These are phyloP conservation scores for Stephania cephalantha DNA, from an alignment of 164 flowering plant genomes.

Conservation along the genomic window DNA sequence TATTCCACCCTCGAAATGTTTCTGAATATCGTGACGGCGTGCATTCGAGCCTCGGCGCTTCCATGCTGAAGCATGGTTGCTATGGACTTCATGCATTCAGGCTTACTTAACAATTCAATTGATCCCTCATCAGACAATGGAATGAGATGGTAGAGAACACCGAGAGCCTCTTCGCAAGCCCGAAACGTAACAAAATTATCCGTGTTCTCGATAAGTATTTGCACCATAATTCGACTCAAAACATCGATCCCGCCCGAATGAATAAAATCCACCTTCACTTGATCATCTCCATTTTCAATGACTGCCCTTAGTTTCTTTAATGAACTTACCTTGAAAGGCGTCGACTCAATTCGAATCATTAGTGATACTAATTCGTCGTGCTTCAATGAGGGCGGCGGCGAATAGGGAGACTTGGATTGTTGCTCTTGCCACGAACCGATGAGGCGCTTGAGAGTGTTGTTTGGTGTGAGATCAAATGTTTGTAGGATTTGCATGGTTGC, in stretches of 20 bases:
- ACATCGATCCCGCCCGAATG: slow-evolving; percentile 40
- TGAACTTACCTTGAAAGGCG: slow-evolving; percentile 51
- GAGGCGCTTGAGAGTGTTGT: slow-evolving; percentile 63
- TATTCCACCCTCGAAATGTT: slow-evolving; percentile 27
- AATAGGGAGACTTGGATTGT: not conserved
- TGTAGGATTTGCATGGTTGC: slow-evolving; percentile 53
- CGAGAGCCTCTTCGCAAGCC: slow-evolving; percentile 63
- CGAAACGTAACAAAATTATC: slow-evolving; percentile 40
- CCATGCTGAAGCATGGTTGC: slow-evolving; percentile 54
- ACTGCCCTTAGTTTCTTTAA: slow-evolving; percentile 39
- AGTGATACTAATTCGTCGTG: slow-evolving; percentile 34
- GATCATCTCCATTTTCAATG: slow-evolving; percentile 26
- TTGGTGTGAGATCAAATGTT: slow-evolving; percentile 42
- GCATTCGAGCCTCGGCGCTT: slow-evolving; percentile 46
- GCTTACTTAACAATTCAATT: slow-evolving; percentile 25
- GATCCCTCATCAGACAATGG: slow-evolving; percentile 24
- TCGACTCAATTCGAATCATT: slow-evolving; percentile 28
- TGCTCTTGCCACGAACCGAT: slow-evolving; percentile 38
- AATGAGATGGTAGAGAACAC: slow-evolving; percentile 29
- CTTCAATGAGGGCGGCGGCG: slow-evolving; percentile 19
- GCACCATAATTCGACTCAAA: slow-evolving; percentile 28
- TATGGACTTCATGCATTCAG: slow-evolving; percentile 39
- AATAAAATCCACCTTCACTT: slow-evolving; percentile 25
- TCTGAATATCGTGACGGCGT: slow-evolving; percentile 30
- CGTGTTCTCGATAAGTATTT: slow-evolving; percentile 23